phyloP scores from a whole-genome alignment of 345 rosid genomes.

The Gossypium australe region DNA sequence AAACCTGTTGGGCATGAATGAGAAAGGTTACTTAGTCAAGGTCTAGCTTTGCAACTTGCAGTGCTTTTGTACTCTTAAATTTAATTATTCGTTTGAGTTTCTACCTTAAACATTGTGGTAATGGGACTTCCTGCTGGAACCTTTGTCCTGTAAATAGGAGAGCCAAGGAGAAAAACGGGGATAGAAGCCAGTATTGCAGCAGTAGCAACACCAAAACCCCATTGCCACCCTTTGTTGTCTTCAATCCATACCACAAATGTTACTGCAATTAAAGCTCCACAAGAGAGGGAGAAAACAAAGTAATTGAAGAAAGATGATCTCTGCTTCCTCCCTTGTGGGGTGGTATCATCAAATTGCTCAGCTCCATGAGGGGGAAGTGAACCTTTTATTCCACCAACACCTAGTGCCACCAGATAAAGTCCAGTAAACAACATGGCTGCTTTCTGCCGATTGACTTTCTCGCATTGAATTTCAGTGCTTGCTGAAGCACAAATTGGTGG shows the following conservation, averaged over 20 bases:
- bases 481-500: slow-evolving; percentile 35
- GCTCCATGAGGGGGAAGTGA: slow-evolving; percentile 93
- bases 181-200: slow-evolving; percentile 64
- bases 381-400: slow-evolving; percentile 94
- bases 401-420: slow-evolving; percentile 77
- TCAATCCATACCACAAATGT: slow-evolving; percentile 91
- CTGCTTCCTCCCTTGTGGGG: slow-evolving; percentile 65
- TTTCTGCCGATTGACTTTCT: slow-evolving; percentile 28
- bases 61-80: neutral
- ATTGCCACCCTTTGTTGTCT: slow-evolving; percentile 91
- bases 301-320: slow-evolving; percentile 85
- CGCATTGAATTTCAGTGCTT: slow-evolving; percentile 24
- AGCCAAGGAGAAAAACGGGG: slow-evolving; percentile 67
- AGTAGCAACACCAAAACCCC: slow-evolving; percentile 78
- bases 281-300: slow-evolving; percentile 72
- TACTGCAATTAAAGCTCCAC: slow-evolving; percentile 83
- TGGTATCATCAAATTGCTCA: slow-evolving; percentile 81
- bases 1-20: slow-evolving; percentile 33
- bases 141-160: slow-evolving; percentile 58
- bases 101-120: slow-evolving; percentile 72
- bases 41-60: neutral
- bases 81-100: neutral
- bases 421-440: slow-evolving; percentile 58
- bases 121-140: slow-evolving; percentile 74
- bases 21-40: slow-evolving; percentile 5